Evolutionary conservation across 2,329 filamentous ascomycete genomes (phyloP).

Genomic region (Lachnellula occidentalis): DNA sequence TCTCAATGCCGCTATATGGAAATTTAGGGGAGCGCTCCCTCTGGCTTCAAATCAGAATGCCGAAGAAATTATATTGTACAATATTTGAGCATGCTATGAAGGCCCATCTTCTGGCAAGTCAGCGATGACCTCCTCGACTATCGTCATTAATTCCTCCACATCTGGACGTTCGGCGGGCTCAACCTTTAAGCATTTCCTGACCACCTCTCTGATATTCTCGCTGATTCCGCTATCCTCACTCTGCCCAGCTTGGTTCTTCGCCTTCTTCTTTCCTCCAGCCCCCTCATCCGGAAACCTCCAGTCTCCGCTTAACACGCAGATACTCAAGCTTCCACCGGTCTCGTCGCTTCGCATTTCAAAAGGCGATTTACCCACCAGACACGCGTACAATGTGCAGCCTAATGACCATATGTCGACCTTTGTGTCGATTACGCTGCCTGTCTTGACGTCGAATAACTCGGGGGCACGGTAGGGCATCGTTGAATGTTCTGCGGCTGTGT

Average conservation of each 20-base stretch:
- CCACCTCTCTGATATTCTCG: slow-evolving; percentile 78
- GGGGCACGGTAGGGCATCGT: slow-evolving; percentile 98
- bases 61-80: neutral
- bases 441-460: slow-evolving; percentile 97
- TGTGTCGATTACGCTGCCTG: slow-evolving; percentile 83
- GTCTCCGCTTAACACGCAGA: slow-evolving; percentile 89
- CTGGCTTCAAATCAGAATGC: neutral
- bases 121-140: slow-evolving; percentile 70
- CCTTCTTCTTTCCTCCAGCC: slow-evolving; percentile 44
- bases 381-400: slow-evolving; percentile 96
- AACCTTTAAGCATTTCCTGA: slow-evolving; percentile 77
- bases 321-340: slow-evolving; percentile 86
- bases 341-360: slow-evolving; percentile 96
- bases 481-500: slow-evolving; percentile 89
- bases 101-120: slow-evolving; percentile 57
- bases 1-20: too few species aligned
- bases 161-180: slow-evolving; percentile 86
- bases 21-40: neutral
- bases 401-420: slow-evolving; percentile 98
- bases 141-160: slow-evolving; percentile 72
- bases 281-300: slow-evolving; percentile 95
- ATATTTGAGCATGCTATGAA: neutral
- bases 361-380: slow-evolving; percentile 90
- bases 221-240: slow-evolving; percentile 53
- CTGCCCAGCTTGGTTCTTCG: slow-evolving; percentile 28